These are phyloP conservation scores for barley (Hordeum vulgare) DNA, from an alignment of 176 grass and related monocot genomes.

Conservation along the genomic window MorexV3_pseudomolecules_assembly NC_058524.1:627119100-627119599, in stretches of 20 bases:
- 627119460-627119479: slow-evolving; percentile 20
- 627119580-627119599: neutral
- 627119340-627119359: slow-evolving; percentile 47
- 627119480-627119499: slow-evolving; percentile 23
- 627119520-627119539: neutral
- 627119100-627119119: neutral
- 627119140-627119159: slow-evolving; percentile 36
- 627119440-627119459: slow-evolving; percentile 22
- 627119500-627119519: neutral
- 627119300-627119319: neutral
- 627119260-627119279: slow-evolving; percentile 15
- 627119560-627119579: neutral
- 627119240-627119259: slow-evolving; percentile 77
- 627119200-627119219: neutral
- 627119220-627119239: slow-evolving; percentile 3
- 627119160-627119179: neutral
- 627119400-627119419: neutral
- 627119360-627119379: slow-evolving; percentile 69
- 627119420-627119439: slow-evolving; percentile 32
- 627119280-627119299: neutral
- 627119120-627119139: slow-evolving; percentile 24
- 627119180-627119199: neutral
- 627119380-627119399: slow-evolving; percentile 10
- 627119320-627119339: slow-evolving; percentile 29
- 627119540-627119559: neutral